Evolutionary conservation across 306 rosid species (phyloP), one percentile per base, ranked within the genome.

Genomic region (Cucurbita pepo): DNA sequence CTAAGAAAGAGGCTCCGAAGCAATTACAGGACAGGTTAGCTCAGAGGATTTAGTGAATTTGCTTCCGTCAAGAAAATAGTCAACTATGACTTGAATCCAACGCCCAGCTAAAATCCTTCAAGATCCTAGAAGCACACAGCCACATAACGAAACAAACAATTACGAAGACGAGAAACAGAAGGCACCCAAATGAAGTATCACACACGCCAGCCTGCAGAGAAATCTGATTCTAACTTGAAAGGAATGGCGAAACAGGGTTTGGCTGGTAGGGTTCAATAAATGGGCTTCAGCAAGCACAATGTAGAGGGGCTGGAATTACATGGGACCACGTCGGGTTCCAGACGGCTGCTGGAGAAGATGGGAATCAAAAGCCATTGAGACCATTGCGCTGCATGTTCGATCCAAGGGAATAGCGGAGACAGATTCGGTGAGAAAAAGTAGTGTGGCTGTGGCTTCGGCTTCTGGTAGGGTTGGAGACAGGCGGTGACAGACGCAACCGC

Each of bases 211-310:
- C 69, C 48, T 36, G 73, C 71, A 13, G 72, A 38, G 45, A 4
- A 47, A 64, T 30, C 53, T 56, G 30, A 25, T 8, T 48, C 53
- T 51, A 74, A 59, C 80, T 47, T 37, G 76, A 53, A 72, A 77
- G 76, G 50, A 37, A 80, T 84, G 92, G 82, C 89, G 67, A 91
- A 86, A 56, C 89, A 80, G 75, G 79, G 95, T 50, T 82, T 83
- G 54, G 81, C 86, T 0, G 97, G 97, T 5, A 86, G 77, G 8
- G 97, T 89, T 3, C 83, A 88, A 72, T 96, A 96, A n/a, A 85
- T 79, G 50, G 91, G 97, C 52, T 91, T 89, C 83, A 88, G 85
- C 82, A 80, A 83, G 38, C 94, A 96, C 47, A 90, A 91, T 8
- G 86, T 80, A 61, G 88, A 82, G 4, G 76, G 83, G 30, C 91